Percentiles rank a stretch among this genome's conserved stretches.
Conservation (phyloP, 306 rosid species). For the Leucaena leucocephala region DNA sequence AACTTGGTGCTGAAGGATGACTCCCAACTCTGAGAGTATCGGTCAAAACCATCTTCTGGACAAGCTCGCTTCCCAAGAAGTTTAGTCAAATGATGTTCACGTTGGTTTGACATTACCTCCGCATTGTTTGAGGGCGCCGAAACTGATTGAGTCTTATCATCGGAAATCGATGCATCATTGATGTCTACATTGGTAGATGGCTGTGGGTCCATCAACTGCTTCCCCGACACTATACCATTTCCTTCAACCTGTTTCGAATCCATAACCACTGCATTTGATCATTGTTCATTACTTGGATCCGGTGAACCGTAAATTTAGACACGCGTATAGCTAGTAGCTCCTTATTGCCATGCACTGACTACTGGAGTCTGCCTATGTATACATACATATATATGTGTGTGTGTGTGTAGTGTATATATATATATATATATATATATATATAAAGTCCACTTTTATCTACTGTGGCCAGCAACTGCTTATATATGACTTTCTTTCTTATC, state of each 20-base stretch:
- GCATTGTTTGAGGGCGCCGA: constrained; percentile 33
- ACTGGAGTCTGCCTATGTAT: neutral
- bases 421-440: too few relatives aligned
- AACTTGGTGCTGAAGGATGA: constrained; percentile 34
- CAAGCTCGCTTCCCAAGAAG: constrained; percentile 37
- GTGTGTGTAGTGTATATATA: too few relatives aligned
- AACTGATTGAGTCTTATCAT: constrained; percentile 33
- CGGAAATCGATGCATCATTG: constrained; percentile 35
- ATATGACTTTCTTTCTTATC: neutral
- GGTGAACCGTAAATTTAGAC: neutral
- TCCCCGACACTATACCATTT: constrained; percentile 27
- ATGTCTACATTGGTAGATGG: constrained; percentile 23
- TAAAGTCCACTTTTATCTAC: neutral
- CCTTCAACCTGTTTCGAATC: constrained; percentile 32
- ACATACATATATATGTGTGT: neutral
- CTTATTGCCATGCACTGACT: neutral
- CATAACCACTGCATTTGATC: neutral
- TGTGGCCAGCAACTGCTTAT: neutral
- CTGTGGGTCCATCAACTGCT: constrained; percentile 29
- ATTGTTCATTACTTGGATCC: neutral
- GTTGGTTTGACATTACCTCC: constrained; percentile 44
- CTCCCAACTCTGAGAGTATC: constrained; percentile 46
- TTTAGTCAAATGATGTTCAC: constrained; percentile 26
- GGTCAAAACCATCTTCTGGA: constrained; percentile 38
- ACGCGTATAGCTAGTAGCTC: neutral